These are phyloP conservation scores for Kurtzmaniella natalensis DNA, from an alignment of 1,139 yeast species.

Conservation along the genomic window DNA sequence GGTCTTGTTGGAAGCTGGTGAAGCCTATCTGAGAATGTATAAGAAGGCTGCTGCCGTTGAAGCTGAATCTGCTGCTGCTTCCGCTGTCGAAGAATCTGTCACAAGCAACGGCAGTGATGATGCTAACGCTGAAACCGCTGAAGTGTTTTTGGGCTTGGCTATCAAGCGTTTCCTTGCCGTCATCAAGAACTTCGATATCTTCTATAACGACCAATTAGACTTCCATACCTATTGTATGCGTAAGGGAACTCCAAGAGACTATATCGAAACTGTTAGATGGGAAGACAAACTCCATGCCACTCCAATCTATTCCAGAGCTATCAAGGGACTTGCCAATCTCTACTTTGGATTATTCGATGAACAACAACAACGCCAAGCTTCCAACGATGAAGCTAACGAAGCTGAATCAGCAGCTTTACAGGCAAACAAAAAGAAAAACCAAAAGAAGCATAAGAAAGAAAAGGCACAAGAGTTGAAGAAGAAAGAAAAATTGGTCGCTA, in stretches of 20 bases:
- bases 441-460: conserved; percentile 28
- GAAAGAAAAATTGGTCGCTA: conserved; percentile 33
- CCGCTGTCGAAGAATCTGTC: too few relatives aligned
- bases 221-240: conserved; percentile 92
- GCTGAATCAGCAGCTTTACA: conserved; percentile 15
- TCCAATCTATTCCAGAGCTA: conserved; percentile 67
- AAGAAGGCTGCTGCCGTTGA: conserved; percentile 13
- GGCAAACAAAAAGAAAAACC: conserved; percentile 18
- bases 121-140: conserved; percentile 32
- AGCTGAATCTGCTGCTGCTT: conserved; percentile 22
- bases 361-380: conserved; percentile 11
- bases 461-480: conserved; percentile 37
- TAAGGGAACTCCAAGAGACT: conserved; percentile 85
- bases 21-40: conserved; percentile 57
- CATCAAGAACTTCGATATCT: conserved; percentile 63
- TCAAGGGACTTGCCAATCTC: conserved; percentile 59
- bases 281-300: conserved; percentile 68
- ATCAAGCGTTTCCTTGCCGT: conserved; percentile 74
- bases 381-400: conserved; percentile 9
- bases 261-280: conserved; percentile 74
- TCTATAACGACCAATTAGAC: conserved; percentile 82
- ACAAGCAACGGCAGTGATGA: conserved; percentile 32
- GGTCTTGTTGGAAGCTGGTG: conserved; percentile 84
- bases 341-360: conserved; percentile 45
- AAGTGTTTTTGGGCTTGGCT: conserved; percentile 62